Evolutionary conservation across 2,329 filamentous ascomycete genomes (phyloP), one percentile per base, ranked within the genome.

Genomic region (Fusarium marasasianum): DNA sequence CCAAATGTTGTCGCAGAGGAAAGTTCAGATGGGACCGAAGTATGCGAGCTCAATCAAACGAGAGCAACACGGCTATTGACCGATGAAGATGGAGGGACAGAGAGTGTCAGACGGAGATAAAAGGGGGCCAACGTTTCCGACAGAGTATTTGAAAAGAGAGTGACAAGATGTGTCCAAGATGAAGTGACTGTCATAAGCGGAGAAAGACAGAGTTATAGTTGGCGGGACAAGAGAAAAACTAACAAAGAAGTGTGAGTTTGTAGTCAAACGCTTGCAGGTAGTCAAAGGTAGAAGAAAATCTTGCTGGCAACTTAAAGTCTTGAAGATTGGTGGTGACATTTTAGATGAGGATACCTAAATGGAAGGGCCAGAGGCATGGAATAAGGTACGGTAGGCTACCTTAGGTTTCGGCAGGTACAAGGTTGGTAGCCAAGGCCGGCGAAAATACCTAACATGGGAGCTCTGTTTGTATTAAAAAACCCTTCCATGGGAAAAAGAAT

Each of bases 341-440:
- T 74, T 57, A 70, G 69, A 75, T 66, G 68, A 66, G 57, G 48
- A 59, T 50, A 37, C 64, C 63, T 51, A 73, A 66, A 67, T 70
- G 72, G 72, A 75, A 73, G 64, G 72, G 60, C 50, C 60, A 68
- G 58, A 74, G 60, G 38, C 60, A 70, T 69, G 67, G 60, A 29
- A 54, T 40, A 35, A 35, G 33, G 33, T 35, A 35, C 14, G 33
- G 33, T 8, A 33, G 31, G 55, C 44, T 48, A 26, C 26, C 26
- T 26, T 26, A 48, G 66, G 58, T 53, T 40, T 33, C 48, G 62
- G 45, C 59, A 50, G 43, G 59, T 58, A 56, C 48, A 56, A 57
- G 57, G 45, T 63, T 61, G 51, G 35, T 54, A 45, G 57, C 63
- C 63, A 68, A 67, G 55, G 35, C 66, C 48, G 44, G 24, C 38